A percentile compares a stretch with the other conserved stretches of the same genome.
Evolutionary conservation across 2,329 filamentous ascomycete genomes (phyloP).

Genomic region (Beauveria medogensis): DNA sequence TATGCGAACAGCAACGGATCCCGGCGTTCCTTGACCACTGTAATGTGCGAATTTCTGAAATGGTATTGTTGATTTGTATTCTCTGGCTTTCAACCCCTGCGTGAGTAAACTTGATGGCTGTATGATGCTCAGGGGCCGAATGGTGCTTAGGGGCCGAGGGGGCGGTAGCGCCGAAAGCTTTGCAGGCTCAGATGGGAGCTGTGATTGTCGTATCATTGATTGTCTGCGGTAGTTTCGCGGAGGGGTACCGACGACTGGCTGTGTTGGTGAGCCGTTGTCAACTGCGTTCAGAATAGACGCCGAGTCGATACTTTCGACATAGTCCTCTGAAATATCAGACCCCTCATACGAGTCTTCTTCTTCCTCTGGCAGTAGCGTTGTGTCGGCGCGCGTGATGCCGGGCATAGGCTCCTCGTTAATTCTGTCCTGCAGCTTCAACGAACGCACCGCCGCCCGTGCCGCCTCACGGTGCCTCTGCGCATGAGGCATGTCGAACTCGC

Average conservation of each 20-base stretch:
- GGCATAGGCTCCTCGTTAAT: constrained; percentile 30
- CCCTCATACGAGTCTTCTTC: constrained; percentile 54
- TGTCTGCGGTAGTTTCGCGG: constrained; percentile 52
- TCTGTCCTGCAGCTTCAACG: constrained; percentile 28
- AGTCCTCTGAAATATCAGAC: constrained; percentile 57
- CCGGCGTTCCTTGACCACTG: constrained; percentile 70
- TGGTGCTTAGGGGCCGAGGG: constrained; percentile 57
- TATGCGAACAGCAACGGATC: constrained; percentile 67
- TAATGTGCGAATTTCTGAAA: constrained; percentile 70
- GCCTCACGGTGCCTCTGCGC: constrained; percentile 58
- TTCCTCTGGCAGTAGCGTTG: constrained; percentile 47
- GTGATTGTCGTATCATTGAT: constrained; percentile 56
- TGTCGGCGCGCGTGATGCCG: constrained; percentile 37
- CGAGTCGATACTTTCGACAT: constrained; percentile 61
- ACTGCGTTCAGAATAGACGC: constrained; percentile 61
- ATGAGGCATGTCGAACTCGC: constrained; percentile 61
- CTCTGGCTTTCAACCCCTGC: constrained; percentile 63
- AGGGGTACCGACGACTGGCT: constrained; percentile 55
- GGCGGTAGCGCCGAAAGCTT: constrained; percentile 61
- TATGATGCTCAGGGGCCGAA: constrained; percentile 56
- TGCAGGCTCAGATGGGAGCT: constrained; percentile 45
- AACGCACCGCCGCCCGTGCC: constrained; percentile 45
- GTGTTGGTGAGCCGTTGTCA: constrained; percentile 46
- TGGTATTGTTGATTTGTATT: constrained; percentile 59
- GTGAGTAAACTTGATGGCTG: constrained; percentile 65